Evolutionary conservation across 1,284 basidiomycete species (phyloP).

Genomic region (Mycosarcoma mackinlayi): DNA sequence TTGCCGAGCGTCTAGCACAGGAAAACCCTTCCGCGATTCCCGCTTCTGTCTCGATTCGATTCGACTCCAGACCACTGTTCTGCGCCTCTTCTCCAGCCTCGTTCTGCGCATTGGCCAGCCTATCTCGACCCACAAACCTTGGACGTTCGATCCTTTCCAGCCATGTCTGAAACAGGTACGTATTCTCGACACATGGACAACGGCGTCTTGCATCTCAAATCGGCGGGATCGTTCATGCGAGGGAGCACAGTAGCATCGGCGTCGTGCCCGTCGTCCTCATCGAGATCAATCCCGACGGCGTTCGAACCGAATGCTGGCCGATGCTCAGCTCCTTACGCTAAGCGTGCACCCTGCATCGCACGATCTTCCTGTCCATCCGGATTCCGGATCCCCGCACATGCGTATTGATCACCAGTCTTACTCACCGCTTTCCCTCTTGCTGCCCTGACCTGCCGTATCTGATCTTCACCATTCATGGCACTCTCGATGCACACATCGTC

Average conservation of each 20-base stretch:
- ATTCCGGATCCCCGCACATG: neutral
- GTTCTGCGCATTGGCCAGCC: too few relatives aligned
- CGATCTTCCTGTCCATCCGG: conserved; percentile 17
- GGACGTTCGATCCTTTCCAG: neutral
- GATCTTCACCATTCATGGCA: neutral
- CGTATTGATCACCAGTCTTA: neutral
- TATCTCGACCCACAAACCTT: neutral
- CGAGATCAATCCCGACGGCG: too few relatives aligned
- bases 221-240: neutral
- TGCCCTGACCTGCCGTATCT: neutral
- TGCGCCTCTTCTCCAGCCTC: too few relatives aligned
- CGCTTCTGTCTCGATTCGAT: neutral
- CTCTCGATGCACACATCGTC: too few relatives aligned
- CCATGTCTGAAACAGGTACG: conserved; percentile 41
- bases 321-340: conserved; percentile 1
- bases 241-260: neutral
- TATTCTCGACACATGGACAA: too few relatives aligned
- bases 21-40: neutral
- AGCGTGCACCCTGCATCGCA: conserved; percentile 5
- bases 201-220: too few relatives aligned
- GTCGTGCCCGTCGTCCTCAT: too few relatives aligned
- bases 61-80: neutral
- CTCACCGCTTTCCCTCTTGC: conserved; percentile 1
- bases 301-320: neutral
- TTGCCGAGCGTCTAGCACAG: neutral